phyloP scores from a whole-genome alignment of 2,329 filamentous ascomycete genomes.

The Curvularia eragrostidis region DNA sequence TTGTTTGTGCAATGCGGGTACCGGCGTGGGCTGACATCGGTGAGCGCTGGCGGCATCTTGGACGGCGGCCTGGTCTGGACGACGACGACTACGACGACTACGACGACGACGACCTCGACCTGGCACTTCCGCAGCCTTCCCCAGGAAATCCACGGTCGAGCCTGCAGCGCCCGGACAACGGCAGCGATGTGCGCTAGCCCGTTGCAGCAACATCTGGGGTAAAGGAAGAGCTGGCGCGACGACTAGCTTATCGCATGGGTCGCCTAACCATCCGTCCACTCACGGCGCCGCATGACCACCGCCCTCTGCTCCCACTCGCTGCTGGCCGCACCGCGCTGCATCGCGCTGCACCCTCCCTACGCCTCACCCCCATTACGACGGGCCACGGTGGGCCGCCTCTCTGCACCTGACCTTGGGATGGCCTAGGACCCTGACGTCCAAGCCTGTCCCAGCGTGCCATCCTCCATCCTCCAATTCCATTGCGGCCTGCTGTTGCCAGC shows the following conservation, averaged over 20 bases:
- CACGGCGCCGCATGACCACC: conserved; percentile 23
- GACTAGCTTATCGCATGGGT: conserved; percentile 23
- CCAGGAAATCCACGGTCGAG: conserved; percentile 17
- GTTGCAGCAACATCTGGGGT: conserved; percentile 19
- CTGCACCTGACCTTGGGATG: conserved; percentile 40
- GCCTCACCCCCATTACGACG: conserved; percentile 26
- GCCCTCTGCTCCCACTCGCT: neutral
- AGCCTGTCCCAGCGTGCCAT: conserved; percentile 11
- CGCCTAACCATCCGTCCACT: conserved; percentile 19
- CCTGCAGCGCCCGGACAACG: conserved; percentile 20
- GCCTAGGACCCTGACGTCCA: conserved; percentile 32
- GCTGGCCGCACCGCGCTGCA: neutral
- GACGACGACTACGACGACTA: too few species aligned
- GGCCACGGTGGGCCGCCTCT: conserved; percentile 24
- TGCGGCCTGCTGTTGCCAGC: neutral
- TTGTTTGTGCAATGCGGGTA: conserved; percentile 1
- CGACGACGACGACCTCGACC: neutral
- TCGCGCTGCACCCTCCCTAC: neutral
- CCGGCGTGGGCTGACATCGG: conserved; percentile 12
- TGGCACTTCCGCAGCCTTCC: too few species aligned
- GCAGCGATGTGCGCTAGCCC: conserved; percentile 22
- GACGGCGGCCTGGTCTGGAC: too few species aligned
- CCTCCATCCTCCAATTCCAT: too few species aligned
- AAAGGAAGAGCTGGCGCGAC: conserved; percentile 13
- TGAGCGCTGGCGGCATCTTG: conserved; percentile 4